Base-by-base conservation (phyloP, 352 stramenopile genomes). In the Phytophthora nicotianae region DNA sequence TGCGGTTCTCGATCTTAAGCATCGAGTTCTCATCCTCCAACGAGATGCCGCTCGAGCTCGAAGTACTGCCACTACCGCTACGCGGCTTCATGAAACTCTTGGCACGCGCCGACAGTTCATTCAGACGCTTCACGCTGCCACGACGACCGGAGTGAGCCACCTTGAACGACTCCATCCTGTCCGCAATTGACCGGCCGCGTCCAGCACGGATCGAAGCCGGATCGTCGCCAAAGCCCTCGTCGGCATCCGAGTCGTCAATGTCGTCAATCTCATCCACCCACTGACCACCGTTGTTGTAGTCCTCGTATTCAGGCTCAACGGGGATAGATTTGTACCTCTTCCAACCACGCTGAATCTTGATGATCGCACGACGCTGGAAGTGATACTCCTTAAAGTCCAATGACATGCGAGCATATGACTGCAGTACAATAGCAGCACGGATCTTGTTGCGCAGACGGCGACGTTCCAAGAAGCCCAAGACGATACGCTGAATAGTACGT, bases 1-100 rank as follows among this genome's bases (percentile, higher is more conserved):
- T 95, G 46, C 83, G 86, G 67, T 95, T 95, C 70, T 95, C 86
- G 45, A 91, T 89, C 54, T 89, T 88, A 33, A 95, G 81, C 79
- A 91, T 95, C 56, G 83, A 77, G 55, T 95, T 95, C 64, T 95
- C 86, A 54, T 95, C 86, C 57, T 95, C 86, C 8, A 94, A 55
- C 20, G 79, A 81, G 55, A 89, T 89, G 52, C 79, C 79, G 29
- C 75, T 88, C 17, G 75, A 90, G 50, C 76, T 86, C 26, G 77
- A 82, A n/a, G 79, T 79, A 63, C 79, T 88, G 56, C 79, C 74
- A 58, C 80, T 86, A n/a, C 73, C 68, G 40, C 81, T 89, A 20
- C 75, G 73, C 16, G 73, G 45, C 55, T 86, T 89, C 65, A 92
- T 84, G 27, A 92, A 83, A 61, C 70, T 87, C 63, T 90, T 86